Base-by-base conservation (phyloP, 2,329 filamentous ascomycete genomes). In the Fulvia fulva region DNA sequence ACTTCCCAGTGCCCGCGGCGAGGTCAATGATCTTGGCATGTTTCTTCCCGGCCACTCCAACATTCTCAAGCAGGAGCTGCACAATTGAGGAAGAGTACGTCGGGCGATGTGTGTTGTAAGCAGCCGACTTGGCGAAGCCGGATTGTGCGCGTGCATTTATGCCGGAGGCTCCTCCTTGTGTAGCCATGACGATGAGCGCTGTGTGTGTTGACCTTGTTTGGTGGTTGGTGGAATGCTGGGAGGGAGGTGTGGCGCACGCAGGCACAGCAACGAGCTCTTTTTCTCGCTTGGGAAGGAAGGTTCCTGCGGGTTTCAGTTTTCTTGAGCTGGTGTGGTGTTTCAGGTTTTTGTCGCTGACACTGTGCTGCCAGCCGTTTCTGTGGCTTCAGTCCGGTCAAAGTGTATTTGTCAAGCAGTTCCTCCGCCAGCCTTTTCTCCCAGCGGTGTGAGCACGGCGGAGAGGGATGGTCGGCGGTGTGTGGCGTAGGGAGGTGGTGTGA, bases 1-100 rank as follows among this genome's bases (percentile, higher is more conserved):
- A 86, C 67, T 89, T 89, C 25, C 87, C 87, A 0, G 87, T 89
- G 0, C 87, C 87, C 2, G 86, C 84, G 1, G 81, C 87, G 19
- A 90, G 76, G 69, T 90, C 87, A 23, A 89, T 70, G 43, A 89
- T 73, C 46, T 73, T 78, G 14, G 80, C 80, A 43, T 58, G 41
- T 22, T 67, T 61, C 47, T 60, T 62, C 25, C 76, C 78, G 26
- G 77, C 73, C 8, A 90, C 71, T 5, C 76, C 73, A n/a, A 88
- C 75, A 51, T 79, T 76, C 16, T 70, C 65, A 3, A 91, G 79
- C 19, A 91, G 80, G 34, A 75, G 72, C 21, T 82, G 75, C 14
- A 89, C 81, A 4, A 84, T 83, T 56, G 80, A 78, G 0, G 77
- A 64, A 1, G 83, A 80, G 71, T 90, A 91, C 0, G 84, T 83